Percentiles rank a stretch among this genome's conserved stretches.
Conservation (phyloP, 164 flowering plant genomes). For the Tetrastigma voinierianum region DNA sequence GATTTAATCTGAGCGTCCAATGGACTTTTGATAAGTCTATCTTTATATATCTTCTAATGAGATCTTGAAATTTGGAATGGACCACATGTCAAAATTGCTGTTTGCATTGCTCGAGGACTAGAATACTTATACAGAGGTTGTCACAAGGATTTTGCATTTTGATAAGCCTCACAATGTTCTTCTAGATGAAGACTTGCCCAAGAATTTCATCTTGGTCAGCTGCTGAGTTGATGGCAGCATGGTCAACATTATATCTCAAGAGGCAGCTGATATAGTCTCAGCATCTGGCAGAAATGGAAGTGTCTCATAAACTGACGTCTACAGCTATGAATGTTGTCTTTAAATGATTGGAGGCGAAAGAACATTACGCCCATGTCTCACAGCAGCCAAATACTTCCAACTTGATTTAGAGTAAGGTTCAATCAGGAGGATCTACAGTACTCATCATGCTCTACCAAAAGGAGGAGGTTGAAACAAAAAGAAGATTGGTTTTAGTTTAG, state of each 20-base stretch:
- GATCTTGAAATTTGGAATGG: slow-evolving; percentile 2
- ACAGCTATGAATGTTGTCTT: no score
- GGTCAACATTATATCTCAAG: slow-evolving; percentile 16
- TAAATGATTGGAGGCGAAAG: no score
- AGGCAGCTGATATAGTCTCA: slow-evolving; percentile 34
- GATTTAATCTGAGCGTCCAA: slow-evolving; percentile 30
- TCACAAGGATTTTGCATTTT: slow-evolving; percentile 23
- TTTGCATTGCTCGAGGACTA: slow-evolving; percentile 25
- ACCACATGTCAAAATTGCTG: slow-evolving; percentile 14
- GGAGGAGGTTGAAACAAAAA: slow-evolving; percentile 13
- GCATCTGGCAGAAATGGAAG: no score
- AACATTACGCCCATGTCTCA: no score
- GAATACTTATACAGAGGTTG: slow-evolving; percentile 30
- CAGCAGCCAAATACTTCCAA: no score
- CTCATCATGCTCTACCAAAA: no score
- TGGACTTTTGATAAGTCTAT: slow-evolving; percentile 27
- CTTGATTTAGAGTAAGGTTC: no score
- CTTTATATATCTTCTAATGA: background rate
- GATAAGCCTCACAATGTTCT: slow-evolving; percentile 37
- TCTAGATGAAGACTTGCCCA: slow-evolving; percentile 22
- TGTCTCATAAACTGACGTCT: no score
- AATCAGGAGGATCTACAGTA: no score
- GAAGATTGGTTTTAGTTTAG: slow-evolving; percentile 27
- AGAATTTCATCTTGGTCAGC: slow-evolving; percentile 36
- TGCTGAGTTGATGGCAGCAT: slow-evolving; percentile 26